Evolutionary conservation across 192 early-diverging fungal genomes (phyloP), one percentile per base, ranked within the genome.

Genomic region (Coemansia sp.): DNA sequence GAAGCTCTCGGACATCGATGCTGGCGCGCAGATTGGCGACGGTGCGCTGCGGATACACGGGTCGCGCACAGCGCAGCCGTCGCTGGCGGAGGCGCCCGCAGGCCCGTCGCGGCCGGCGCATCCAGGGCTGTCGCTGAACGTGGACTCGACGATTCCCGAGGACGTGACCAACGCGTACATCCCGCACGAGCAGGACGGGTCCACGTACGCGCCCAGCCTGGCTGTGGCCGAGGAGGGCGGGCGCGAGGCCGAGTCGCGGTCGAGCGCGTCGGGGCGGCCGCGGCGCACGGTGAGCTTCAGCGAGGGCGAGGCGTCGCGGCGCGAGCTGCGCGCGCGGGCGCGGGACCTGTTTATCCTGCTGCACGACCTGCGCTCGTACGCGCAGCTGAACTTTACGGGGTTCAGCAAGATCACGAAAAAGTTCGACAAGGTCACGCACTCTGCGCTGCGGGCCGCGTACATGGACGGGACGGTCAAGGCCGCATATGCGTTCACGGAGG

Each of bases 321-420:
- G 55, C 12, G 61, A 76, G 12, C 74, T 87, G 48, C 64, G 69
- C n/a, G 59, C 75, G 42, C 64, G 70, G 43, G 75, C 85, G 0
- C 83, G 89, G 42, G 86, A 93, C 52, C 74, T 95, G 42, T 98
- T 91, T 70, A 90, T 95, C 32, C 62, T 87, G 48, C 78, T 96
- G 0, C 87, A 86, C 24, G 93, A 96, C 58, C 80, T 98, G 11
- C 89, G 91, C 30, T 89, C 91, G 2, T 98, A 89, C 65, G 89
- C 89, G 18, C 86, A 90, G 35, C 84, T 95, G 47, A 96, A 98
- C 83, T 77, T 86, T 59, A 96, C 92, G 0, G 95, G 92, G 16
- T 98, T 95, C 72, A 79, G 83, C 77, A 98, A 98, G 69, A 94
- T 96, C 64, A 73, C 95, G 18, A 98, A 98, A 82, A 98, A 98